A percentile compares a stretch with the other conserved stretches of the same genome.
Evolutionary conservation across 805 yeast species (phyloP).

Genomic region (Maudiozyma pseudohumilis): DNA sequence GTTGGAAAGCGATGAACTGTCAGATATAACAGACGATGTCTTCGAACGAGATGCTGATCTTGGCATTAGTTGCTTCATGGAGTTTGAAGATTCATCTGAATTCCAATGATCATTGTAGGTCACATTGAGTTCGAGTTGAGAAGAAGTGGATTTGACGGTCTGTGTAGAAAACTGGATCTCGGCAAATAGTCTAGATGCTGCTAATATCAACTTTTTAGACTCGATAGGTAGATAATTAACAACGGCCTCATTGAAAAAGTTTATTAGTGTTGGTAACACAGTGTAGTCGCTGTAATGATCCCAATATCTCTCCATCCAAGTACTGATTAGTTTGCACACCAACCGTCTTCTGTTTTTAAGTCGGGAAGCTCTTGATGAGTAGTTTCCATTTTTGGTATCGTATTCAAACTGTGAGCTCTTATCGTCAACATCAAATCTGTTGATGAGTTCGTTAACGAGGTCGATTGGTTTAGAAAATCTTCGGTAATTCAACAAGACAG

Average conservation of each 20-base stretch:
- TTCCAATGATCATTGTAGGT: slow-evolving; percentile 31
- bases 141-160: not conserved
- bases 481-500: slow-evolving; percentile 70
- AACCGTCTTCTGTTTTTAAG: slow-evolving; percentile 54
- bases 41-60: slow-evolving; percentile 9
- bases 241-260: slow-evolving; percentile 73
- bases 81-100: slow-evolving; percentile 28
- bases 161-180: slow-evolving; percentile 25
- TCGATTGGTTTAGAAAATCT: slow-evolving; percentile 59
- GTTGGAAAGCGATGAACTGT: slow-evolving; percentile 14
- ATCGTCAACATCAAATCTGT: slow-evolving; percentile 49
- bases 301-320: slow-evolving; percentile 93
- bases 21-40: slow-evolving; percentile 19
- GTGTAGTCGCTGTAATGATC: slow-evolving; percentile 48
- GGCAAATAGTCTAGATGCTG: slow-evolving; percentile 43
- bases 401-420: slow-evolving; percentile 26
- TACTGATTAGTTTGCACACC: slow-evolving; percentile 57
- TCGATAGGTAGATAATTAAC: slow-evolving; percentile 54
- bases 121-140: not conserved
- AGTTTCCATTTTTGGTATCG: slow-evolving; percentile 29
- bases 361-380: slow-evolving; percentile 35
- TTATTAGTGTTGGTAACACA: slow-evolving; percentile 58
- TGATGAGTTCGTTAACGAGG: slow-evolving; percentile 55
- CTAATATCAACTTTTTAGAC: slow-evolving; percentile 48
- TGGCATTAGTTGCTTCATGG: slow-evolving; percentile 6